Percentiles rank a stretch among this genome's conserved stretches.
Evolutionary conservation across 306 rosid species (phyloP).

Genomic region (Castanopsis chinensis): DNA sequence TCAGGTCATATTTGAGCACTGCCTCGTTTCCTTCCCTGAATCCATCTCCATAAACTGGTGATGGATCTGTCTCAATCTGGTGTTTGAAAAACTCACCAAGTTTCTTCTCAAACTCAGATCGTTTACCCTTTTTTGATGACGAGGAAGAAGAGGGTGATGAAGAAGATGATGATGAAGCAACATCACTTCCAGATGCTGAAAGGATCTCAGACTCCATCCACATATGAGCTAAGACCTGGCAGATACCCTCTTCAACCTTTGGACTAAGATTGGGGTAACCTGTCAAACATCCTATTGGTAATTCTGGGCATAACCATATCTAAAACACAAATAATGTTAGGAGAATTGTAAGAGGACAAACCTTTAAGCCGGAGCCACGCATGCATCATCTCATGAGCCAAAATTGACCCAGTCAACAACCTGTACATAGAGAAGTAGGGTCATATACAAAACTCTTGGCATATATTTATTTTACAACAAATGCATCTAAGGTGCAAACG

Average conservation of each 20-base stretch:
- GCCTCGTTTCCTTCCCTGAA: slow-evolving; percentile 80
- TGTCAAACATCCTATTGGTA: slow-evolving; percentile 27
- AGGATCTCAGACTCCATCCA: slow-evolving; percentile 88
- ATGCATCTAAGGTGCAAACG: not conserved
- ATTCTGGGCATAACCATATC: slow-evolving; percentile 5
- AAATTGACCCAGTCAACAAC: slow-evolving; percentile 89
- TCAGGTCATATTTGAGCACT: slow-evolving; percentile 70
- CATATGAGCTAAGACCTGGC: slow-evolving; percentile 96
- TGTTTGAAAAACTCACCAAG: slow-evolving; percentile 82
- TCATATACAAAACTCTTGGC: slow-evolving; percentile 19
- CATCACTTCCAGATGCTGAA: slow-evolving; percentile 47
- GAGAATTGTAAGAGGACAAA: slow-evolving; percentile 16
- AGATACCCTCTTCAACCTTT: slow-evolving; percentile 97
- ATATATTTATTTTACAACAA: not conserved
- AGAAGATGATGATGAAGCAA: slow-evolving; percentile 42
- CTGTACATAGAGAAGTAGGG: slow-evolving; percentile 39
- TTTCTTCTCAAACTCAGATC: slow-evolving; percentile 92
- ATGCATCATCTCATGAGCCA: slow-evolving; percentile 99
- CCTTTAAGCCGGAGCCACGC: slow-evolving; percentile 99
- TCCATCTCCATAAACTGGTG: slow-evolving; percentile 90
- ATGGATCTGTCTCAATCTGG: slow-evolving; percentile 92
- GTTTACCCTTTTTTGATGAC: slow-evolving; percentile 82
- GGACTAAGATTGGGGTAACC: slow-evolving; percentile 85
- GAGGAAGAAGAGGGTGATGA: slow-evolving; percentile 46
- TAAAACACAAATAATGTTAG: not conserved